Percentiles rank a stretch among this genome's conserved stretches.
These are phyloP conservation scores for Salvia hispanica DNA, from an alignment of 257 asterid species.

Conservation along the genomic window DNA sequence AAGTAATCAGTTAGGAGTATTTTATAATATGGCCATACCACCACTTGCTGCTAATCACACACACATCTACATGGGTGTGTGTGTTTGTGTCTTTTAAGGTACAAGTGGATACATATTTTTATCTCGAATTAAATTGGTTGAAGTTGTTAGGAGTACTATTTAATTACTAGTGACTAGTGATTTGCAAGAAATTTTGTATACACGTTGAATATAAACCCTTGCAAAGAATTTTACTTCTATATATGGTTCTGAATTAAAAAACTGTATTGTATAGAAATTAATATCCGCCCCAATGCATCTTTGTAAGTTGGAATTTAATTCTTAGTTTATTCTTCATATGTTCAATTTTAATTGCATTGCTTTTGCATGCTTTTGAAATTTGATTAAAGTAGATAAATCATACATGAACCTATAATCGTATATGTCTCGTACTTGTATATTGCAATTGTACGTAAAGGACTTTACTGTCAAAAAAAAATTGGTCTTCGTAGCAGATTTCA, in stretches of 20 bases:
- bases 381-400: background rate
- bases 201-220: too few relatives aligned
- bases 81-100: constrained; percentile 26
- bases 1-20: constrained; percentile 1
- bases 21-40: constrained; percentile 29
- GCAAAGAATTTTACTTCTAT: too few relatives aligned
- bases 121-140: background rate
- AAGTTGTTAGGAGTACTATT: too few relatives aligned
- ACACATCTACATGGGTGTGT: constrained; percentile 20
- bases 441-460: too few relatives aligned
- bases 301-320: background rate
- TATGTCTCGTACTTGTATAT: too few relatives aligned
- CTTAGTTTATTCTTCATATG: background rate
- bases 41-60: constrained; percentile 7
- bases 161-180: too few relatives aligned
- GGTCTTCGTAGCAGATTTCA: too few relatives aligned
- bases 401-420: too few relatives aligned
- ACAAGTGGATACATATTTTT: constrained; percentile 33
- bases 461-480: too few relatives aligned
- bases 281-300: background rate
- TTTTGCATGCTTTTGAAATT: background rate
- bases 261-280: background rate
- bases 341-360: background rate
- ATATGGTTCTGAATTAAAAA: too few relatives aligned
- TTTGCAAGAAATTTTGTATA: too few relatives aligned